Percentiles rank a stretch among this genome's conserved stretches.
Conservation (phyloP, 2,329 filamentous ascomycete genomes). For the Alternaria metachromatica region DNA sequence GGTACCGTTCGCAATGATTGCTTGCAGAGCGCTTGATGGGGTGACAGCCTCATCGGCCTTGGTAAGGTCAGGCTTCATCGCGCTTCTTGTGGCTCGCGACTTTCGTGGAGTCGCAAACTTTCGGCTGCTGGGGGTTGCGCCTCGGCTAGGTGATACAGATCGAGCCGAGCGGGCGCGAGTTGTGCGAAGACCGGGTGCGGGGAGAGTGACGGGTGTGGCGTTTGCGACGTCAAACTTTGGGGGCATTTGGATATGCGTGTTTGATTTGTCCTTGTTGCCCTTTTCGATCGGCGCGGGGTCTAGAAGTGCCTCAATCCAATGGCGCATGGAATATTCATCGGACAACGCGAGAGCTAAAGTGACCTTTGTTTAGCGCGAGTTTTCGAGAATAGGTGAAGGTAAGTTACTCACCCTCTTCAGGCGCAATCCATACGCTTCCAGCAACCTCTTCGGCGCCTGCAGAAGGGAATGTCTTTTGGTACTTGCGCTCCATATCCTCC, state of each 20-base stretch:
- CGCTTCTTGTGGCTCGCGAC: conserved; percentile 55
- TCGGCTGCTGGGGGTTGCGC: conserved; percentile 50
- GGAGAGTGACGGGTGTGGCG: conserved; percentile 29
- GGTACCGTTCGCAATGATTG: conserved; percentile 41
- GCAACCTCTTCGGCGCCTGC: conserved; percentile 92
- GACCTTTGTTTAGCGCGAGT: conserved; percentile 25
- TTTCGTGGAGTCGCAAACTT: conserved; percentile 63
- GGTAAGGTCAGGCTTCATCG: conserved; percentile 33
- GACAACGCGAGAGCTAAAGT: conserved; percentile 79
- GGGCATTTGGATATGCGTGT: conserved; percentile 75
- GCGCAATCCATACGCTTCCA: conserved; percentile 95
- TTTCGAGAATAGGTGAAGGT: background rate
- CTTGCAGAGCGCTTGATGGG: conserved; percentile 53
- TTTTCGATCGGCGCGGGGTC: conserved; percentile 82
- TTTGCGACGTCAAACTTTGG: conserved; percentile 74
- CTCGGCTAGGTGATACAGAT: conserved; percentile 65
- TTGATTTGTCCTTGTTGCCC: conserved; percentile 70
- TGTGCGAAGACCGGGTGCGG: conserved; percentile 38
- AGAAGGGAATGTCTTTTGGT: conserved; percentile 80
- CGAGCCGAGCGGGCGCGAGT: conserved; percentile 62
- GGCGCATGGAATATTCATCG: conserved; percentile 81
- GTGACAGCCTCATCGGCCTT: conserved; percentile 51
- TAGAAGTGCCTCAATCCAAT: conserved; percentile 92
- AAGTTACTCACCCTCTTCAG: conserved; percentile 65
- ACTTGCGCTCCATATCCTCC: conserved; percentile 77